phyloP scores from a whole-genome alignment of 192 early-diverging fungal genomes.

The Linnemannia elongata region DNA sequence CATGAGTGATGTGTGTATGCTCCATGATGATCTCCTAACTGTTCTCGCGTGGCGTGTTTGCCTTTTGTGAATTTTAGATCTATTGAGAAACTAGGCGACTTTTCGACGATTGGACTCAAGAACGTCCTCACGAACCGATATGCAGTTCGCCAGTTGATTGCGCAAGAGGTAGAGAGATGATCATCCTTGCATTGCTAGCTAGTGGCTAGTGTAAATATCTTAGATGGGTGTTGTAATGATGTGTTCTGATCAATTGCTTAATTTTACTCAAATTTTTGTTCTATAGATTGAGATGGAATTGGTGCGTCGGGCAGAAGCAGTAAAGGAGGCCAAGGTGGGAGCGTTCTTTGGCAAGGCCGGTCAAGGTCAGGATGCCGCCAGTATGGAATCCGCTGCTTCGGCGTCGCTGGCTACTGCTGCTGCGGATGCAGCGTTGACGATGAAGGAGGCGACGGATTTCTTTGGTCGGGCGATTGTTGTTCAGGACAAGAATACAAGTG shows the following conservation, averaged over 20 bases:
- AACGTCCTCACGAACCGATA: constrained; percentile 72
- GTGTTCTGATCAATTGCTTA: constrained; percentile 2
- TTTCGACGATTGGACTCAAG: constrained; percentile 52
- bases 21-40: not conserved
- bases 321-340: constrained; percentile 19
- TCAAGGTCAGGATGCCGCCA: constrained; percentile 33
- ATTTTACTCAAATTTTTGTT: not conserved
- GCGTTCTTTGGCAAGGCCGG: constrained; percentile 23
- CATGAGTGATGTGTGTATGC: not conserved
- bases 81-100: constrained; percentile 62
- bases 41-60: not conserved
- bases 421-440: constrained; percentile 15
- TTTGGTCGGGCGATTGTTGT: constrained; percentile 79
- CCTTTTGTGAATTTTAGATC: constrained; percentile 40
- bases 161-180: constrained; percentile 73
- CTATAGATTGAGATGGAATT: constrained; percentile 66
- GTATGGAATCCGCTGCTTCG: constrained; percentile 17
- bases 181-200: constrained; percentile 16
- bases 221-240: not conserved
- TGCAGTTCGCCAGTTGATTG: constrained; percentile 84
- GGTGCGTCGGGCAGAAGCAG: constrained; percentile 51
- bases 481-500: constrained; percentile 14
- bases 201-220: not conserved
- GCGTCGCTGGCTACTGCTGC: not conserved
- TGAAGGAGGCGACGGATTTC: constrained; percentile 74